Evolutionary conservation across 1,139 yeast species (phyloP).

Genomic region (Casaregolazyma suthepensis): DNA sequence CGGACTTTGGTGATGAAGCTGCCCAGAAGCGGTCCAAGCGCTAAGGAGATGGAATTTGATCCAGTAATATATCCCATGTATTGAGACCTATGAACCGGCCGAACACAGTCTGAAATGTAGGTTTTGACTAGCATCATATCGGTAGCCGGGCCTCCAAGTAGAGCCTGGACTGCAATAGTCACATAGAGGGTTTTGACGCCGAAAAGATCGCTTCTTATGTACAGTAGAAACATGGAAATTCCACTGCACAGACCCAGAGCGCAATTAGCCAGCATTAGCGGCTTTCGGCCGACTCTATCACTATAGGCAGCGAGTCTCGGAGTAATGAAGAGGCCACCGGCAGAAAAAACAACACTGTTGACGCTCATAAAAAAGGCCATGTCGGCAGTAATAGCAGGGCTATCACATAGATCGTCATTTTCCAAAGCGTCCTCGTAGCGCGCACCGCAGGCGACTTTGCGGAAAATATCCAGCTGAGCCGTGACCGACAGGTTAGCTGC

Average conservation of each 20-base stretch:
- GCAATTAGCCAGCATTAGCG: slow-evolving; percentile 36
- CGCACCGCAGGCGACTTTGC: slow-evolving; percentile 12
- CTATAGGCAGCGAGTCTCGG: slow-evolving; percentile 49
- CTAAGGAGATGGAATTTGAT: slow-evolving; percentile 51
- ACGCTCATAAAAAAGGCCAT: slow-evolving; percentile 23
- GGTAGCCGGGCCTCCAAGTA: slow-evolving; percentile 50
- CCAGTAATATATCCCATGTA: slow-evolving; percentile 55
- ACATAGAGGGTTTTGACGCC: slow-evolving; percentile 34
- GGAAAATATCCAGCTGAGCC: slow-evolving; percentile 12
- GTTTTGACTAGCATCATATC: slow-evolving; percentile 49
- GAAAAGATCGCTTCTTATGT: slow-evolving; percentile 26
- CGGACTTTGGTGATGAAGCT: slow-evolving; percentile 34
- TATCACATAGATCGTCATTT: slow-evolving; percentile 20
- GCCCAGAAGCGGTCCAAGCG: slow-evolving; percentile 58
- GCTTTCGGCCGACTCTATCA: slow-evolving; percentile 57
- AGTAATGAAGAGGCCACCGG: slow-evolving; percentile 20
- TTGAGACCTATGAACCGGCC: slow-evolving; percentile 47
- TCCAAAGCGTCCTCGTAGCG: slow-evolving; percentile 12
- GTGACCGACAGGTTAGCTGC: not conserved
- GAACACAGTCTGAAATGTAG: slow-evolving; percentile 57
- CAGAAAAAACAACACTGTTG: slow-evolving; percentile 18
- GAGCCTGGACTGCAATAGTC: slow-evolving; percentile 39
- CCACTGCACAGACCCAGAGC: slow-evolving; percentile 20
- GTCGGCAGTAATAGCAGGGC: slow-evolving; percentile 18
- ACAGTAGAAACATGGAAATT: slow-evolving; percentile 21